These are phyloP conservation scores for Scenedesmus sp. DNA, from an alignment of 163 green algal species.

Conservation along the genomic window DNA sequence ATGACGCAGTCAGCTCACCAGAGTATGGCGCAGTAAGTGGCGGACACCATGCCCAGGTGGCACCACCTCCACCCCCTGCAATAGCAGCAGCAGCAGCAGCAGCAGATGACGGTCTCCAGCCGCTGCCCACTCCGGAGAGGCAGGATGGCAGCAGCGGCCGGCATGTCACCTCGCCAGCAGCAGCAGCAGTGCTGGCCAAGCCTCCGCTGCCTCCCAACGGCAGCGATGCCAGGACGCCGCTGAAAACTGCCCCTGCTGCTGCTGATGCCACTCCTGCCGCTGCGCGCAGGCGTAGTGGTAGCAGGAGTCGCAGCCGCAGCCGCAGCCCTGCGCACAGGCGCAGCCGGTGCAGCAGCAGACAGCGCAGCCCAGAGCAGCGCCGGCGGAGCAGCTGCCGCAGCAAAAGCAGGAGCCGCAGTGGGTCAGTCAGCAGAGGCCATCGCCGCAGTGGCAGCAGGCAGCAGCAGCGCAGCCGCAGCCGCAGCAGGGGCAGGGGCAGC, in stretches of 20 bases:
- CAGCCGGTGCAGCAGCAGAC: constrained; percentile 1
- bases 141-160: not conserved
- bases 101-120: constrained; percentile 7
- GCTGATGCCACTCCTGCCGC: constrained; percentile 1
- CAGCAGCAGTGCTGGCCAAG: not conserved
- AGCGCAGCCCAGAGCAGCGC: not conserved
- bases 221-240: not conserved
- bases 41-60: not conserved
- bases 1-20: constrained; percentile 44
- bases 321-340: not conserved
- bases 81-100: not conserved
- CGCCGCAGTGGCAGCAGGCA: constrained; percentile 15
- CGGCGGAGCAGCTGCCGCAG: not conserved
- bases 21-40: constrained; percentile 43
- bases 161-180: not conserved
- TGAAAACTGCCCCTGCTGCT: not conserved
- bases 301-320: constrained; percentile 16
- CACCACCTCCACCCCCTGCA: not conserved
- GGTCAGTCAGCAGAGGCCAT: not conserved
- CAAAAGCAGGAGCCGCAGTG: constrained; percentile 12
- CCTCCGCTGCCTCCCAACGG: not conserved
- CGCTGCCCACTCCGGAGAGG: not conserved
- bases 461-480: constrained; percentile 22
- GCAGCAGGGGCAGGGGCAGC: not conserved
- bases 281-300: constrained; percentile 26